Percentiles rank a stretch among this genome's conserved stretches.
Evolutionary conservation across 768 basidiomycete species (phyloP).

Genomic region (Tulasnella sp.): DNA sequence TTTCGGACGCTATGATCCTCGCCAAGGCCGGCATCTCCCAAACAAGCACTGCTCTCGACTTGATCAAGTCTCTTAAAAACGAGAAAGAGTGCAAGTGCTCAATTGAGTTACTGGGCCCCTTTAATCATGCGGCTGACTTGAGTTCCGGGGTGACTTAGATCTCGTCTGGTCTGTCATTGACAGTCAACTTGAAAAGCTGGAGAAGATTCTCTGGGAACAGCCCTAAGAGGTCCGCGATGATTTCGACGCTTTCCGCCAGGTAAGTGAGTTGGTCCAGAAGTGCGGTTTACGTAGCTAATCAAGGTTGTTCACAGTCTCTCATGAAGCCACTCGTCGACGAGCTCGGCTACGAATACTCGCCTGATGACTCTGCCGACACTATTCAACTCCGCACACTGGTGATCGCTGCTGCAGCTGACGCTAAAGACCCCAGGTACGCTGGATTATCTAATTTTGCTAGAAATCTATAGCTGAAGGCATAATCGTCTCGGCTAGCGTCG

Average conservation of each 20-base stretch:
- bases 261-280: constrained; percentile 36
- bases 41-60: constrained; percentile 69
- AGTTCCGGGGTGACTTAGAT: constrained; percentile 42
- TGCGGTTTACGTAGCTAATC: neutral
- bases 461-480: constrained; percentile 14
- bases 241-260: constrained; percentile 58
- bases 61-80: constrained; percentile 61
- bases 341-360: constrained; percentile 71
- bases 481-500: constrained; percentile 48
- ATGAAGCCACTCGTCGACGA: constrained; percentile 69
- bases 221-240: constrained; percentile 45
- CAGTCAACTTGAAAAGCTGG: constrained; percentile 50
- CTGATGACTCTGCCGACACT: constrained; percentile 61
- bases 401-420: constrained; percentile 52
- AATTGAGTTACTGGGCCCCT: neutral
- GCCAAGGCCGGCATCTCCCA: constrained; percentile 74
- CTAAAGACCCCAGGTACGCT: constrained; percentile 40
- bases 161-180: constrained; percentile 76
- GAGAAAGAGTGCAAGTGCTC: constrained; percentile 69
- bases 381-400: constrained; percentile 71
- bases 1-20: constrained; percentile 76
- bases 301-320: constrained; percentile 32
- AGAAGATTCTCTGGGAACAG: constrained; percentile 81
- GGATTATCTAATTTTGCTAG: neutral
- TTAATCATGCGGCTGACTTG: constrained; percentile 22